A percentile compares a stretch with the other conserved stretches of the same genome.
Conservation (phyloP, 805 yeast genomes). For the Ogataea henricii region DNA sequence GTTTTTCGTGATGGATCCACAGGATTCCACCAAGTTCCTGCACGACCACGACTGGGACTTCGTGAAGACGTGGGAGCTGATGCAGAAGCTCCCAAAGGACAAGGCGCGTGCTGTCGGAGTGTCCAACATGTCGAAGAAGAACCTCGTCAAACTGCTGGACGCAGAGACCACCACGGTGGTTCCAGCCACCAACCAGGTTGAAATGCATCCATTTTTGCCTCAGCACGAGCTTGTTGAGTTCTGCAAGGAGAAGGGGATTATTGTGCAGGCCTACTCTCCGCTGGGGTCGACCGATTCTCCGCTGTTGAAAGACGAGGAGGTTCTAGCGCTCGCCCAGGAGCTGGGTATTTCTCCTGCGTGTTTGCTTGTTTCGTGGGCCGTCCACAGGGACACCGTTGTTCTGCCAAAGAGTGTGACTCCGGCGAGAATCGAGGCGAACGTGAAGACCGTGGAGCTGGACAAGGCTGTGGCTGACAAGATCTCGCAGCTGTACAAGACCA, state of each 20-base stretch:
- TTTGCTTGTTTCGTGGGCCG: slow-evolving; percentile 47
- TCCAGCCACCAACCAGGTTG: slow-evolving; percentile 50
- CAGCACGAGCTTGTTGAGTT: slow-evolving; percentile 36
- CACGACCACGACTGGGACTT: slow-evolving; percentile 46
- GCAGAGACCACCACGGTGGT: slow-evolving; percentile 38
- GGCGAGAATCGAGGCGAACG: slow-evolving; percentile 38
- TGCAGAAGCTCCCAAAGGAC: slow-evolving; percentile 62
- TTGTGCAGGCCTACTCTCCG: slow-evolving; percentile 45
- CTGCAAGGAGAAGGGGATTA: slow-evolving; percentile 33
- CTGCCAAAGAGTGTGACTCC: slow-evolving; percentile 44
- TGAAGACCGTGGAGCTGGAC: slow-evolving; percentile 36
- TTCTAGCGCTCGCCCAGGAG: slow-evolving; percentile 51
- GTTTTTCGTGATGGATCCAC: slow-evolving; percentile 31
- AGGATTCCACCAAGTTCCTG: slow-evolving; percentile 35
- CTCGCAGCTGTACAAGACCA: slow-evolving; percentile 15
- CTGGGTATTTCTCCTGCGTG: slow-evolving; percentile 51
- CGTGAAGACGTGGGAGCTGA: slow-evolving; percentile 64
- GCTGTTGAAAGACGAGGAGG: slow-evolving; percentile 33
- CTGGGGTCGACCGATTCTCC: slow-evolving; percentile 47
- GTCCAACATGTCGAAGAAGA: slow-evolving; percentile 38
- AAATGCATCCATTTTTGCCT: slow-evolving; percentile 45
- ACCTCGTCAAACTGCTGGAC: slow-evolving; percentile 35
- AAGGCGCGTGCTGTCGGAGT: slow-evolving; percentile 47
- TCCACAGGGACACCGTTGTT: slow-evolving; percentile 34
- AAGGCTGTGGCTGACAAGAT: slow-evolving; percentile 34